Conservation (phyloP, 768 basidiomycete species). For the Kwoniella dendrophila region DNA sequence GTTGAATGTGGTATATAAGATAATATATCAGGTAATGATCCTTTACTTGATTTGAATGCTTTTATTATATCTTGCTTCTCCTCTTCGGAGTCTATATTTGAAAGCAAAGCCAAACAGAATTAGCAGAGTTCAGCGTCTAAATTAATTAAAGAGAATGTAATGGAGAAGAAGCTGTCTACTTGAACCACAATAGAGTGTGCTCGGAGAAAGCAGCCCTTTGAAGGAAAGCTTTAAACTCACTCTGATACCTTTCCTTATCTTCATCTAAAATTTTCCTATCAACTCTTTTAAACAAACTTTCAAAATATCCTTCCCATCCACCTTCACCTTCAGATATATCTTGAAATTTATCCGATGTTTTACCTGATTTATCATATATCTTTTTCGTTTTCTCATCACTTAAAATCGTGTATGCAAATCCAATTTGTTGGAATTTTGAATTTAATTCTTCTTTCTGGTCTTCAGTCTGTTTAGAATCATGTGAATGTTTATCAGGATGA, state of each 20-base stretch:
- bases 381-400: slow-evolving; percentile 73
- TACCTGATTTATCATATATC: slow-evolving; percentile 78
- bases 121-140: not conserved
- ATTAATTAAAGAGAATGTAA: too few species aligned
- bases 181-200: not conserved
- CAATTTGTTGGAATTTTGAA: slow-evolving; percentile 78
- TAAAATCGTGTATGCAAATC: slow-evolving; percentile 89
- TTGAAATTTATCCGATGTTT: slow-evolving; percentile 72
- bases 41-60: slow-evolving; percentile 72
- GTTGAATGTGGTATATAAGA: slow-evolving; percentile 82
- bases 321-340: slow-evolving; percentile 66
- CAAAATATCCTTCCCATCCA: slow-evolving; percentile 96
- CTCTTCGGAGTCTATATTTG: slow-evolving; percentile 72
- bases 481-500: slow-evolving; percentile 88
- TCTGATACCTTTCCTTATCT: slow-evolving; percentile 92
- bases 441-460: slow-evolving; percentile 68
- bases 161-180: too few species aligned
- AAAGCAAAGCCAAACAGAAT: not conserved
- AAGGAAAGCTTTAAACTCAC: slow-evolving; percentile 57
- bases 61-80: slow-evolving; percentile 76
- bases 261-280: slow-evolving; percentile 85
- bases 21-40: slow-evolving; percentile 80
- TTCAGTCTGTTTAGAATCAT: slow-evolving; percentile 61
- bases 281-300: slow-evolving; percentile 81
- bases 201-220: not conserved